These are phyloP conservation scores for Pichia kluyveri DNA, from an alignment of 805 yeast species.

Conservation along the genomic window DNA sequence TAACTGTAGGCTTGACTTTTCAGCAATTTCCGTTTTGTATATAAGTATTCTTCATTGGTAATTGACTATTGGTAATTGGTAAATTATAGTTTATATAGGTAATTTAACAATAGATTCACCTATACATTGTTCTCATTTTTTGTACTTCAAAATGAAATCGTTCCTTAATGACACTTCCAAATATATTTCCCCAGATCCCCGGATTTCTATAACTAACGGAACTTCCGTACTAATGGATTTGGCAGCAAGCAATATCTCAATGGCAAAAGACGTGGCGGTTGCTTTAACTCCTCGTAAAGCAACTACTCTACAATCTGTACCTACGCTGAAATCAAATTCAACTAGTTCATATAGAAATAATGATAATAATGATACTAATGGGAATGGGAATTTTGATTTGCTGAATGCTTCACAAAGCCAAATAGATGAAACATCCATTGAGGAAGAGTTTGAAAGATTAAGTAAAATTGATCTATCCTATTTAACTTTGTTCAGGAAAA, in stretches of 20 bases:
- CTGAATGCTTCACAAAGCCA: too few species aligned
- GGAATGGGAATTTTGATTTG: background rate
- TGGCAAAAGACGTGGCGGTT: background rate
- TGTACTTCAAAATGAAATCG: background rate
- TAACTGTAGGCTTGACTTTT: too few species aligned
- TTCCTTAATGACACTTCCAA: background rate
- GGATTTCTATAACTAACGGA: background rate
- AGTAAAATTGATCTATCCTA: conserved; percentile 40
- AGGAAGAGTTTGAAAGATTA: conserved; percentile 4
- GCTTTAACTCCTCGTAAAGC: background rate
- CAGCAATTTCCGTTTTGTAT: too few species aligned
- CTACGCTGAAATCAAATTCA: background rate
- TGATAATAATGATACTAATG: background rate
- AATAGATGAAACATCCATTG: background rate
- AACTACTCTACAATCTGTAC: background rate
- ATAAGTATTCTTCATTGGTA: too few species aligned
- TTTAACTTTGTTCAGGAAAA: conserved; percentile 39
- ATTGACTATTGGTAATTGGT: too few species aligned
- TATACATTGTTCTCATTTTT: too few species aligned
- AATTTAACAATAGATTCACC: too few species aligned
- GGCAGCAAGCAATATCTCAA: background rate
- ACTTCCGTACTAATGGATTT: background rate
- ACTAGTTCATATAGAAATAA: background rate
- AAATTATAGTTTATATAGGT: too few species aligned
- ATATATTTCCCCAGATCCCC: conserved; percentile 1